Base-by-base conservation (phyloP, 192 early-diverging fungal genomes). In the Rhizophagus clarus region DNA sequence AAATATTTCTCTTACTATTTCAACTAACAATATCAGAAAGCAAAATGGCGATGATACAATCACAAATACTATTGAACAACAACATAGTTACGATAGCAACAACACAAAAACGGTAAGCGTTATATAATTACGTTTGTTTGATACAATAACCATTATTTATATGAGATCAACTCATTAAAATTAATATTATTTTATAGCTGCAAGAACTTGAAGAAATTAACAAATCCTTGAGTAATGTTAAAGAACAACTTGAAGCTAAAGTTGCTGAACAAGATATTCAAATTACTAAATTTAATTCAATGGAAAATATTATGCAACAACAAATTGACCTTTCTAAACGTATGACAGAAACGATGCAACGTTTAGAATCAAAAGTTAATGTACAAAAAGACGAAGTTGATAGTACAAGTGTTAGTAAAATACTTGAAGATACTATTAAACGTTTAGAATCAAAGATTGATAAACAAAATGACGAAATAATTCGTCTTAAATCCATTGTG, bases 321-420 rank as follows among this genome's bases (percentile, higher is more conserved):
- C 72, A 73, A 73, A 20, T 73, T 4, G 24, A 73, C 26, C 14
- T 73, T 26, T n/a, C 72, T 31, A 24, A 73, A 73, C 22, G 24
- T 49, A 73, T 73, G 72, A 14, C 42, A 28, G 49, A 73, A 56
- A 60, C 72, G 5, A 73, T 73, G 47, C 42, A n/a, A 56, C 40
- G 72, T n/a, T 56, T 73, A 29, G 72, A 73, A 73, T n/a, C 72
- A 29, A 73, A 51, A 73, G 72, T 56, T 12, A 73, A 73, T 73
- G 6, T 32, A 22, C 45, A 56, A 51, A 47, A 56, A 56, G 72
- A 73, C 15, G 72, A 73, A 26, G 31, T 73, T 40, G 29, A 73
- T 24, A 24, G 45, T 14, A 28, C 24, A 56, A 11, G 17, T 1
- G n/a, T 42, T 26, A 24, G 40, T 7, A n/a, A 29, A 24, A 56